These are phyloP conservation scores for Helotiales sp. DNA, from an alignment of 2,329 filamentous ascomycete genomes.

Conservation along the genomic window DNA sequence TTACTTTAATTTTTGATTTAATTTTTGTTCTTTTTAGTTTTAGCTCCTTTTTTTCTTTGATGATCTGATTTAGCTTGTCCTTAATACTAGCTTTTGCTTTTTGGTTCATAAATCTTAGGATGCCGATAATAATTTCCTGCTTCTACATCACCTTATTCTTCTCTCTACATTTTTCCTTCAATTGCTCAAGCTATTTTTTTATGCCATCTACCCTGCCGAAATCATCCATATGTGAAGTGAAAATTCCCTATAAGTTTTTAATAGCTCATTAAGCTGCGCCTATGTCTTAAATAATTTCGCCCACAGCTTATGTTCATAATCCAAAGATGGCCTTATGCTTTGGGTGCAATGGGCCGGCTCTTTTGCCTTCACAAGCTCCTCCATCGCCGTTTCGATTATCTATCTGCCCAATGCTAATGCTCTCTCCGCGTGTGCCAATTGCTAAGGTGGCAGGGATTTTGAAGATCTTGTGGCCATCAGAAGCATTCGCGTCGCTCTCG, in stretches of 20 bases:
- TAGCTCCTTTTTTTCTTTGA: background rate
- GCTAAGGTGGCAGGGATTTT: background rate
- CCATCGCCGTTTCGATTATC: slow-evolving; percentile 6
- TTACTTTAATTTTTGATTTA: background rate
- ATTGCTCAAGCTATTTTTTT: background rate
- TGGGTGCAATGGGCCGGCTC: background rate
- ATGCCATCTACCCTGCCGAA: background rate
- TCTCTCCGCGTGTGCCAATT: slow-evolving; percentile 5
- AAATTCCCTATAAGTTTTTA: background rate
- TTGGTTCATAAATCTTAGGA: background rate
- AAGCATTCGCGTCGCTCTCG: slow-evolving; percentile 12
- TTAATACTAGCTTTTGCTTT: background rate
- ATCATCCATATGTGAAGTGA: background rate
- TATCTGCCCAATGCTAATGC: slow-evolving; percentile 16
- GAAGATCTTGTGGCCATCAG: background rate
- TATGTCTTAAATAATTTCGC: background rate
- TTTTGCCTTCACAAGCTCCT: slow-evolving; percentile 13
- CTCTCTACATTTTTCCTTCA: background rate
- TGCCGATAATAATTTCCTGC: background rate
- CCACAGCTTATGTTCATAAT: background rate
- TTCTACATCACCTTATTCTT: background rate
- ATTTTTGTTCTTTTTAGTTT: background rate
- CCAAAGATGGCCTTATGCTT: background rate
- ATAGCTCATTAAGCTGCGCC: background rate
- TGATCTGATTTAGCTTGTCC: background rate